Conservation (phyloP, 2,329 filamentous ascomycete species). For the Monosporascus sp. region DNA sequence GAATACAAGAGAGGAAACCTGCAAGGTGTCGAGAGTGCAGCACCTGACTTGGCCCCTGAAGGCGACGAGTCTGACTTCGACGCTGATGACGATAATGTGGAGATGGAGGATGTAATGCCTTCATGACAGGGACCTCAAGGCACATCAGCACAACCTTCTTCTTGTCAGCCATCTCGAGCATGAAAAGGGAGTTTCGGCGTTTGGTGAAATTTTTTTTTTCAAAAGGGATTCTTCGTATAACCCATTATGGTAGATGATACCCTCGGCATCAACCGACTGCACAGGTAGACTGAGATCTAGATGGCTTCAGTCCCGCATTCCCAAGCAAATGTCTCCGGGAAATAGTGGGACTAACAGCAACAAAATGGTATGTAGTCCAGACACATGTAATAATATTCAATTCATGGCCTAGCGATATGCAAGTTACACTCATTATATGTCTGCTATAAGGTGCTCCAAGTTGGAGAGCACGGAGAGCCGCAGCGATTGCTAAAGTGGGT, state of each 20-base stretch:
- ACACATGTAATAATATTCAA: too few relatives aligned
- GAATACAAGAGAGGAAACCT: conserved; percentile 57
- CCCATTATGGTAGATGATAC: conserved; percentile 19
- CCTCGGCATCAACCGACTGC: conserved; percentile 9
- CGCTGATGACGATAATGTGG: conserved; percentile 57
- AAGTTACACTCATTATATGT: neutral
- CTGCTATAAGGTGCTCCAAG: neutral
- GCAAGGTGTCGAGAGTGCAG: conserved; percentile 46
- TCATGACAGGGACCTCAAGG: neutral
- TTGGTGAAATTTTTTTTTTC: conserved; percentile 1
- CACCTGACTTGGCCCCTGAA: conserved; percentile 37
- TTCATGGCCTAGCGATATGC: too few relatives aligned
- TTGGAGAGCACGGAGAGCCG: neutral
- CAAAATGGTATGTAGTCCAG: too few relatives aligned
- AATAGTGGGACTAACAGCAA: neutral
- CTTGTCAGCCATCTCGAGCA: conserved; percentile 1
- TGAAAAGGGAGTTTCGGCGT: conserved; percentile 14
- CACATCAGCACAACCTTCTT: conserved; percentile 1
- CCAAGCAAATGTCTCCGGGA: neutral
- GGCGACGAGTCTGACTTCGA: conserved; percentile 57
- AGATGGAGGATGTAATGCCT: conserved; percentile 72
- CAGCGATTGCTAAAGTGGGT: neutral
- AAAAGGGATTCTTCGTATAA: conserved; percentile 2
- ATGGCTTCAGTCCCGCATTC: neutral
- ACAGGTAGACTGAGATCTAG: conserved; percentile 5